Evolutionary conservation across 2,329 filamentous ascomycete species (phyloP).

Genomic region (Aspergillus fischeri): DNA sequence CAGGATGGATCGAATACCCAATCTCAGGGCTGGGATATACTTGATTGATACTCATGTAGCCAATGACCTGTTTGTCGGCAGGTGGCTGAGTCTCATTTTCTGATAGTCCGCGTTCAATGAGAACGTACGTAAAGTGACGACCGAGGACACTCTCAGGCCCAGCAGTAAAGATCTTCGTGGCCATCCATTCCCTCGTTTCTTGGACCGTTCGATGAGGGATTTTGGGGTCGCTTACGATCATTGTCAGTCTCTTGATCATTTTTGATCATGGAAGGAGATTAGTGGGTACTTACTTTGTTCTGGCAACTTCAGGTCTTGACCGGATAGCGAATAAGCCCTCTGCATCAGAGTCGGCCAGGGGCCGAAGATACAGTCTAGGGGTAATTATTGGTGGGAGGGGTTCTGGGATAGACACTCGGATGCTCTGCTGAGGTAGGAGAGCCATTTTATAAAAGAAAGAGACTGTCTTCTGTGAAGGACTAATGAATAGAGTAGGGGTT

Average conservation of each 20-base stretch:
- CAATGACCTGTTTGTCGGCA: conserved; percentile 4
- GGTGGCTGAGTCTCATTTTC: not conserved
- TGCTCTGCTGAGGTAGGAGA: not conserved
- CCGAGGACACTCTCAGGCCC: conserved; percentile 17
- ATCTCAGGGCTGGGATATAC: conserved; percentile 20
- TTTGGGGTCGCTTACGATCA: conserved; percentile 17
- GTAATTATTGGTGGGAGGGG: conserved; percentile 12
- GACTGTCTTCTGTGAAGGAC: not conserved
- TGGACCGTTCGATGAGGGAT: conserved; percentile 17
- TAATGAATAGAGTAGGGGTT: not conserved
- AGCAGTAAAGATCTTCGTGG: conserved; percentile 15
- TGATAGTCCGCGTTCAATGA: conserved; percentile 8
- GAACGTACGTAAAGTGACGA: conserved; percentile 18
- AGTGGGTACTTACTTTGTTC: conserved; percentile 15
- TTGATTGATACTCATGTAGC: conserved; percentile 20
- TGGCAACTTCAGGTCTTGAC: conserved; percentile 20
- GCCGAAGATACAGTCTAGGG: conserved; percentile 19
- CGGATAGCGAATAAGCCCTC: conserved; percentile 21
- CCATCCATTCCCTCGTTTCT: conserved; percentile 22
- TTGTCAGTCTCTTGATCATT: not conserved
- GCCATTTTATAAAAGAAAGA: not conserved
- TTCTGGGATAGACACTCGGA: not conserved
- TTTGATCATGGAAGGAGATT: not conserved
- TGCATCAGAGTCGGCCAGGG: conserved; percentile 16
- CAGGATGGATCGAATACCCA: conserved; percentile 22